Percentiles rank a stretch among this genome's conserved stretches.
These are phyloP conservation scores for Begonia loranthoides DNA, from an alignment of 306 rosid genomes.

Conservation along the genomic window DNA sequence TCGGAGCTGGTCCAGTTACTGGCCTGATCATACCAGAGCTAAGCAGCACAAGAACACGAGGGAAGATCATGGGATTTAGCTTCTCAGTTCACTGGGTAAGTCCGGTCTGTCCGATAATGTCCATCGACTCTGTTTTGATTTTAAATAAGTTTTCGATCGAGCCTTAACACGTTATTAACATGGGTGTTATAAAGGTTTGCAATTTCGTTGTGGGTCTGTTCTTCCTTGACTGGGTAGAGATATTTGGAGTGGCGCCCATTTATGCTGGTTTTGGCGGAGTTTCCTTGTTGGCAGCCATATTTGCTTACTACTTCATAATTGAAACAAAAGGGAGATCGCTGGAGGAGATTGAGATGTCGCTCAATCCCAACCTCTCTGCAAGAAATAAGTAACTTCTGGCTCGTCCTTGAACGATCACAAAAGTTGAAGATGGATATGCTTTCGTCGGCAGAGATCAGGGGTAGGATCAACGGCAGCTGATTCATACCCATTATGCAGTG, in stretches of 20 bases:
- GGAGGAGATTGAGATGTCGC: slow-evolving; percentile 74
- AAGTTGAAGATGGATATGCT: background rate
- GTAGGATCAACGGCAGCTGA: too few species aligned
- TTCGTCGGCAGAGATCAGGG: too few species aligned
- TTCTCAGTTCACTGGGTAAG: slow-evolving; percentile 78
- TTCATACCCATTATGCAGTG: too few species aligned
- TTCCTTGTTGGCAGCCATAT: slow-evolving; percentile 61
- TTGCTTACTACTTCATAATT: slow-evolving; percentile 45
- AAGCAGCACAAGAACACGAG: slow-evolving; percentile 73
- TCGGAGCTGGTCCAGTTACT: slow-evolving; percentile 90
- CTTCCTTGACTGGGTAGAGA: slow-evolving; percentile 73
- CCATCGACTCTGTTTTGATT: too few species aligned
- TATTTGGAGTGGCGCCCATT: slow-evolving; percentile 69
- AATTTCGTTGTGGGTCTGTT: slow-evolving; percentile 80
- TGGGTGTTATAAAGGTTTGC: slow-evolving; percentile 35
- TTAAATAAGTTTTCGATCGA: background rate
- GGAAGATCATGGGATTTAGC: slow-evolving; percentile 86
- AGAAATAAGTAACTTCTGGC: slow-evolving; percentile 17
- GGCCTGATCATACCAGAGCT: slow-evolving; percentile 84
- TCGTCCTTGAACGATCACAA: background rate
- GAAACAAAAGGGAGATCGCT: slow-evolving; percentile 86
- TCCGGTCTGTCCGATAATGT: background rate
- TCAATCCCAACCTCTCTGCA: slow-evolving; percentile 22
- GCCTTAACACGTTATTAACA: background rate
- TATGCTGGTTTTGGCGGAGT: slow-evolving; percentile 62